These are phyloP conservation scores for Saccharomycopsis sp. DNA, from an alignment of 805 yeast species.

Conservation along the genomic window DNA sequence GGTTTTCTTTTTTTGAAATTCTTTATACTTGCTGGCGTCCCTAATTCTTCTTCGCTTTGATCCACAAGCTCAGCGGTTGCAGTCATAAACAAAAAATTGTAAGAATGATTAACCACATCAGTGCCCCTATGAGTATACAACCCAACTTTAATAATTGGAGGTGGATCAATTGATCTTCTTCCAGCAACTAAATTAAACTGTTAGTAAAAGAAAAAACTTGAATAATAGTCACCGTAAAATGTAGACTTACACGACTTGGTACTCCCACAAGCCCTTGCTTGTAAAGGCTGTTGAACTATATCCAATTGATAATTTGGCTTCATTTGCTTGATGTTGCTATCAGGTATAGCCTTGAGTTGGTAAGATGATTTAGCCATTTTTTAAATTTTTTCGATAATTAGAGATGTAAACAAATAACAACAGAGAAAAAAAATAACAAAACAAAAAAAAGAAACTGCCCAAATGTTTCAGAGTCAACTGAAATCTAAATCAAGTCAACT, in stretches of 20 bases:
- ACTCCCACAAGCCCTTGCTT: conserved; percentile 32
- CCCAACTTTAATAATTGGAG: conserved; percentile 16
- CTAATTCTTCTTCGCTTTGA: conserved; percentile 16
- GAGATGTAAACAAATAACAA: too few species aligned
- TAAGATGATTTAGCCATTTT: conserved; percentile 18
- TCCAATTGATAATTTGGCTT: conserved; percentile 19
- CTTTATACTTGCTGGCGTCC: conserved; percentile 15
- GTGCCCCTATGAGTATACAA: not conserved
- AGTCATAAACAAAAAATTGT: conserved; percentile 17
- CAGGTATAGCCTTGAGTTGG: conserved; percentile 11
- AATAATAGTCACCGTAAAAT: not conserved
- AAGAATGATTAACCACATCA: conserved; percentile 18
- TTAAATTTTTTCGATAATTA: not conserved
- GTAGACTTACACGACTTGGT: conserved; percentile 25
- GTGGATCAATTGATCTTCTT: conserved; percentile 18
- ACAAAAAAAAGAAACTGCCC: too few species aligned
- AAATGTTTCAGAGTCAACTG: too few species aligned
- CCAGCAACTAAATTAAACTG: conserved; percentile 14
- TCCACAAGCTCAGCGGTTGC: conserved; percentile 18
- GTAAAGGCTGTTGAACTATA: conserved; percentile 28
- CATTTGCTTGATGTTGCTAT: conserved; percentile 9
- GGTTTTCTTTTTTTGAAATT: conserved; percentile 18
- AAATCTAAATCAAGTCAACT: too few species aligned
- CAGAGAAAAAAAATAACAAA: too few species aligned
- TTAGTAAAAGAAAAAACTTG: not conserved